These are phyloP conservation scores for Leccinum colubrinum DNA, from an alignment of 1,284 basidiomycete genomes.

Conservation along the genomic window DNA sequence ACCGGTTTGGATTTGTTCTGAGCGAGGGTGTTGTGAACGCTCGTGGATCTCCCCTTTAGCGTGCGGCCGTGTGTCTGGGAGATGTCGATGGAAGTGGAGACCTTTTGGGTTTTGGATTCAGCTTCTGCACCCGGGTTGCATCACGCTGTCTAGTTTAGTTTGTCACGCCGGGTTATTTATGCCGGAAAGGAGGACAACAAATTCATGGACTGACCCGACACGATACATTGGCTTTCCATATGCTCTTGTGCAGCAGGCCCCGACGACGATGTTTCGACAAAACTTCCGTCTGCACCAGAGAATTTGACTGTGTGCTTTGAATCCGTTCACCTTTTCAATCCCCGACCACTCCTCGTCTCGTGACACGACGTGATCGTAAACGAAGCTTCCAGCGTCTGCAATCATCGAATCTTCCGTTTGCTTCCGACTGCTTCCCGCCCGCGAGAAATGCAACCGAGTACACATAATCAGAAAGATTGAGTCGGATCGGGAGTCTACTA, in stretches of 20 bases:
- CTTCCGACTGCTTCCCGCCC: not conserved
- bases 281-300: too few species aligned
- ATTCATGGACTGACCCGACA: slow-evolving; percentile 53
- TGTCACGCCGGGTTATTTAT: slow-evolving; percentile 8
- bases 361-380: not conserved
- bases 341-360: too few species aligned
- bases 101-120: slow-evolving; percentile 34
- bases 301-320: too few species aligned
- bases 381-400: not conserved
- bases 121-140: slow-evolving; percentile 41
- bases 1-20: slow-evolving; percentile 48
- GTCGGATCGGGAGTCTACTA: too few species aligned
- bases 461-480: too few species aligned
- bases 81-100: slow-evolving; percentile 28
- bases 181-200: not conserved
- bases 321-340: too few species aligned
- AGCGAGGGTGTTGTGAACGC: slow-evolving; percentile 60
- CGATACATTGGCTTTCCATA: slow-evolving; percentile 74
- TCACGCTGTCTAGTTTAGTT: slow-evolving; percentile 47
- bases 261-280: too few species aligned
- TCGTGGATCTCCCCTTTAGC: slow-evolving; percentile 51
- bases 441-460: too few species aligned
- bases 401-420: not conserved
- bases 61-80: slow-evolving; percentile 20
- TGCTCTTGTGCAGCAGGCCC: slow-evolving; percentile 55